Conservation (phyloP, 352 stramenopile species). For the Phytophthora cactorum region DNA sequence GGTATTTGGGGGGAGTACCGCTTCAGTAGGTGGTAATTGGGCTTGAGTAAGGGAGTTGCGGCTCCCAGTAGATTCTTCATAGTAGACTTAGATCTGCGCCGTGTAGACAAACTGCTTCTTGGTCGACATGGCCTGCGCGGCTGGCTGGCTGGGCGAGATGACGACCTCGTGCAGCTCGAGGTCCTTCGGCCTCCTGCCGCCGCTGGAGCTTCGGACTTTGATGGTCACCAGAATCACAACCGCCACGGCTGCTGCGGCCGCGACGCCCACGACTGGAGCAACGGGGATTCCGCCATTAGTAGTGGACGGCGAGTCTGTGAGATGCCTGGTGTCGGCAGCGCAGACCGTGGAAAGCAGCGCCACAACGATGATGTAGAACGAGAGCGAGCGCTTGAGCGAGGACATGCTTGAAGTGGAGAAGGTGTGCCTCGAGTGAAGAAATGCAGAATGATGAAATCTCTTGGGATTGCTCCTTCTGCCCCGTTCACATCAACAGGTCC, state of each 20-base stretch:
- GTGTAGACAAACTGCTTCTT: slow-evolving; percentile 61
- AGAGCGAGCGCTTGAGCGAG: slow-evolving; percentile 20
- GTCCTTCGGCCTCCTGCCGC: slow-evolving; percentile 16
- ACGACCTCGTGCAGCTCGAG: slow-evolving; percentile 46
- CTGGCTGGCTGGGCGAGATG: slow-evolving; percentile 47
- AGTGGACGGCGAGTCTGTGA: slow-evolving; percentile 7
- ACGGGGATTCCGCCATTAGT: slow-evolving; percentile 1
- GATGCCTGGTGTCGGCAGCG: slow-evolving; percentile 13
- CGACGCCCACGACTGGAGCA: slow-evolving; percentile 23
- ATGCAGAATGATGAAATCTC: slow-evolving; percentile 31
- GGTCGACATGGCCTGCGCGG: slow-evolving; percentile 32
- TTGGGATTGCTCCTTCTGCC: slow-evolving; percentile 11
- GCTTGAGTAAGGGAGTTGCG: slow-evolving; percentile 28
- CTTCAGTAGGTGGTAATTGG: slow-evolving; percentile 11
- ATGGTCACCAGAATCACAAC: slow-evolving; percentile 27
- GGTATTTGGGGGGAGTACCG: slow-evolving; percentile 14
- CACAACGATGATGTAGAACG: slow-evolving; percentile 17
- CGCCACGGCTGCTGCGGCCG: slow-evolving; percentile 28
- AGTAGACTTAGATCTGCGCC: slow-evolving; percentile 48
- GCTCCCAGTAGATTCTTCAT: slow-evolving; percentile 22
- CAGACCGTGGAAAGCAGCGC: slow-evolving; percentile 14
- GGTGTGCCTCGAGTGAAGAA: slow-evolving; percentile 23
- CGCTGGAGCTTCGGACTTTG: slow-evolving; percentile 22
- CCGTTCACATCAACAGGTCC: slow-evolving; percentile 20
- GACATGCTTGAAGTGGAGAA: slow-evolving; percentile 29